These are phyloP conservation scores for Gossypium lobatum DNA, from an alignment of 441 rosid species.

Conservation along the genomic window DNA sequence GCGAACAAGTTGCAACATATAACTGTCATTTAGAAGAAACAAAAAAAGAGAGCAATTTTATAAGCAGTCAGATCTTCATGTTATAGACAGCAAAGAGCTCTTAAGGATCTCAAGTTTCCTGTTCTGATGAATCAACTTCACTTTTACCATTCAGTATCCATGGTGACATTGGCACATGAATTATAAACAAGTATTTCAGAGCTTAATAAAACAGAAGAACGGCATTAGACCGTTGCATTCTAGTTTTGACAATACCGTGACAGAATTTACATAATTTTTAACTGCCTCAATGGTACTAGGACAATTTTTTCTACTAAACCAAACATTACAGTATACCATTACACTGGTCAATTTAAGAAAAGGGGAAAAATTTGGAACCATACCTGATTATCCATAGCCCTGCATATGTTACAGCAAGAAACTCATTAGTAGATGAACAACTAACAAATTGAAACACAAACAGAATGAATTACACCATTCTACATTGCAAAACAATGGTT, in stretches of 20 bases:
- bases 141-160: neutral
- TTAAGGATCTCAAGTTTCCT: neutral
- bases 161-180: neutral
- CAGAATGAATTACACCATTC: neutral
- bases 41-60: conserved; percentile 5
- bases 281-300: neutral
- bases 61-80: neutral
- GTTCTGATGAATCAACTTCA: neutral
- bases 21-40: conserved; percentile 40
- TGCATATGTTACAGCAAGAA: conserved; percentile 34
- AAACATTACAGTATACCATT: neutral
- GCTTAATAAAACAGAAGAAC: neutral
- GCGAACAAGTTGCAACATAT: conserved; percentile 93
- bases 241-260: neutral
- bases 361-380: neutral
- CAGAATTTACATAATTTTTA: neutral
- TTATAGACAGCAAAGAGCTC: neutral
- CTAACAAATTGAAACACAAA: neutral
- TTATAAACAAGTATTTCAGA: neutral
- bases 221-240: neutral
- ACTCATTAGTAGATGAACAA: conserved; percentile 17
- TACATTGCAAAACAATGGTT: neutral
- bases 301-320: neutral
- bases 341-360: neutral
- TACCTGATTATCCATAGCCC: conserved; percentile 98